Conservation (phyloP, 495 filamentous ascomycete genomes). For the Hypoxylon subgilvum region DNA sequence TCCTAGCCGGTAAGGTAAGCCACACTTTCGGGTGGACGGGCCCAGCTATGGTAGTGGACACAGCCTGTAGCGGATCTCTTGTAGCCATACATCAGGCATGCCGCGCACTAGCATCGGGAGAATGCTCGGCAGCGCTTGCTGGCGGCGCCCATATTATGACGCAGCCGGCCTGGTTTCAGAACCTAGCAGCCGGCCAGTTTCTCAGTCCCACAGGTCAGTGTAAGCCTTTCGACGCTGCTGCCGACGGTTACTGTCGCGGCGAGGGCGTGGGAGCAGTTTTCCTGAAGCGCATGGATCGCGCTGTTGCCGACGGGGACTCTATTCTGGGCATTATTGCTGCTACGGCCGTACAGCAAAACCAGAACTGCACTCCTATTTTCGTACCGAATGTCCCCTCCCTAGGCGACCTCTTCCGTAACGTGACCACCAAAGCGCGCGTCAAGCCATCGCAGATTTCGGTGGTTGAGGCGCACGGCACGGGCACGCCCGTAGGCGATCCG, state of each 20-base stretch:
- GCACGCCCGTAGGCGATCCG: conserved; percentile 71
- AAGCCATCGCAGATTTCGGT: conserved; percentile 68
- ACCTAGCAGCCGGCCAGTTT: conserved; percentile 30
- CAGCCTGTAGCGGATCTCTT: conserved; percentile 58
- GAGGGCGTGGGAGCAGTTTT: conserved; percentile 58
- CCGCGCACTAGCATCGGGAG: conserved; percentile 30
- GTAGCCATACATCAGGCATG: conserved; percentile 51
- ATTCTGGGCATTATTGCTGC: conserved; percentile 60
- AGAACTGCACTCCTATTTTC: conserved; percentile 39
- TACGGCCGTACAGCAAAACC: conserved; percentile 53
- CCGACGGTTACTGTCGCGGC: conserved; percentile 38
- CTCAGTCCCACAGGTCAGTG: conserved; percentile 40
- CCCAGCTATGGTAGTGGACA: conserved; percentile 57
- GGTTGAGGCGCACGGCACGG: conserved; percentile 78
- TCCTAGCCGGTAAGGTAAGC: conserved; percentile 27
- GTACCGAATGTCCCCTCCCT: conserved; percentile 44
- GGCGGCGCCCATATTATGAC: not conserved
- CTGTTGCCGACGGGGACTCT: conserved; percentile 47
- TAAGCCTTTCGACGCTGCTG: conserved; percentile 35
- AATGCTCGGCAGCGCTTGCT: not conserved
- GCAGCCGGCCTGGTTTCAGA: not conserved
- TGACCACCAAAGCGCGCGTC: conserved; percentile 4
- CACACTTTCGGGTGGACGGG: conserved; percentile 60
- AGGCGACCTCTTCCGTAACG: conserved; percentile 37
- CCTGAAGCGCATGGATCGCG: conserved; percentile 58